Base-by-base conservation (phyloP, 208 protist species). In the Trypanosoma conorhini region DNA sequence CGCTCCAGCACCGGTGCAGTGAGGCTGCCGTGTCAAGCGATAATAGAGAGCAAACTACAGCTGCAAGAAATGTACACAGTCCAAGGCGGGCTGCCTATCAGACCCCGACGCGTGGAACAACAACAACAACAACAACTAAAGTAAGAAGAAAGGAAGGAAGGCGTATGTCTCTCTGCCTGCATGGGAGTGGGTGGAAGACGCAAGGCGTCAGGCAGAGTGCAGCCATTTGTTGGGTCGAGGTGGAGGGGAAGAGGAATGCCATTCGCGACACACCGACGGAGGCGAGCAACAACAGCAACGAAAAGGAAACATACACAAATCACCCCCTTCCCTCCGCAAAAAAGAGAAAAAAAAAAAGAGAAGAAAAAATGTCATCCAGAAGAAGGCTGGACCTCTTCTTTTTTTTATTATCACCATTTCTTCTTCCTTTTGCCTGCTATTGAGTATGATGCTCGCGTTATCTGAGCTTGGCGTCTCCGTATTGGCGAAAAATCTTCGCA, bases 401-500 rank as follows among this genome's bases (percentile, higher is more conserved):
- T 65, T 1, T 65, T 62, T 62, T 15, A 38, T 38, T 38, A 7
- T 60, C 56, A 12, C 26, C 56, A 38, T 30, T 26, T 28, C 19
- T 5, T 51, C 10, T 57, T 31, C n/a, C 31, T 64, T 48, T 64
- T 63, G 30, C 48, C 51, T 67, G 22, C 8, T 42, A 15, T 67
- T 54, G 30, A n/a, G 7, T 56, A 13, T 26, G 17, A 3, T 62
- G n/a, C n/a, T 15, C 33, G 15, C 51, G 7, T 17, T n/a, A 26
- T 0, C 12, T 40, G 24, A 44, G 5, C 30, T 40, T 8, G 8
- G 9, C 17, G 13, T 38, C 17, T 42, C 10, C 28, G 38, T 19
- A 61, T 72, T 40, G 62, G n/a, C 38, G 40, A 68, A 77, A 77
- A 26, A 72, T 38, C 35, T 63, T 72, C 0, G 60, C 24, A 12